Evolutionary conservation across 1,139 yeast genomes (phyloP), one percentile per base, ranked within the genome.

Genomic region (Nakaseomyces delphensis): DNA sequence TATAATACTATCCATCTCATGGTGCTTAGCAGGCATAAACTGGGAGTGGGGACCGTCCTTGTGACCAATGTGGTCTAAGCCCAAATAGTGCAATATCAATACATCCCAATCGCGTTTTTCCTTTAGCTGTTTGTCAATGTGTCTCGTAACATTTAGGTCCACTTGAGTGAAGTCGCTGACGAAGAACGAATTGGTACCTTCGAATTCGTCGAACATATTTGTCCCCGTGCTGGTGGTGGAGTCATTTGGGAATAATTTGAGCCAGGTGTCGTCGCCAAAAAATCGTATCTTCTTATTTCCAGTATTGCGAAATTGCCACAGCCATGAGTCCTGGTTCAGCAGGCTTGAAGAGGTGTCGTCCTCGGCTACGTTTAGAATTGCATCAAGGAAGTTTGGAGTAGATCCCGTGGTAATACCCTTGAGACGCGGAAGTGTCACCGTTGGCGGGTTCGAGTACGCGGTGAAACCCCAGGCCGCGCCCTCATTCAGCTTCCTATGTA

Each of bases 211-310:
- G 56, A 91, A 89, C 51, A 71, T 70, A 3, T 64, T 67, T 13
- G 23, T 18, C 4, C 36, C 24, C 10, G 20, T 21, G 10, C 6
- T n/a, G 11, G 33, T n/a, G 10, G 5, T n/a, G 11, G 33, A 7
- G 2, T 29, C 33, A 4, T 39, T 27, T 0, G 91, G 91, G 53
- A 87, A 93, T 38, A 91, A 69, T 57, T 87, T 89, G 50, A 89
- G 65, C 99, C 98, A 93, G 1, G 98, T 91, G 59, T 91, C 98
- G 62, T 91, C 98, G 20, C 99, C 99, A 66, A 76, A 91, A 74
- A 91, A 86, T 56, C 86, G 81, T 32, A 91, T 67, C 42, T 64
- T 71, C 53, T 73, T 73, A 24, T 66, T 66, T 3, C 60, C 51
- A 1, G 48, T 39, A 36, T 65, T 62, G 63, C 32, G 29, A 29